phyloP scores from a whole-genome alignment of 2,329 filamentous ascomycete species.

The Ophiostoma sp. region DNA sequence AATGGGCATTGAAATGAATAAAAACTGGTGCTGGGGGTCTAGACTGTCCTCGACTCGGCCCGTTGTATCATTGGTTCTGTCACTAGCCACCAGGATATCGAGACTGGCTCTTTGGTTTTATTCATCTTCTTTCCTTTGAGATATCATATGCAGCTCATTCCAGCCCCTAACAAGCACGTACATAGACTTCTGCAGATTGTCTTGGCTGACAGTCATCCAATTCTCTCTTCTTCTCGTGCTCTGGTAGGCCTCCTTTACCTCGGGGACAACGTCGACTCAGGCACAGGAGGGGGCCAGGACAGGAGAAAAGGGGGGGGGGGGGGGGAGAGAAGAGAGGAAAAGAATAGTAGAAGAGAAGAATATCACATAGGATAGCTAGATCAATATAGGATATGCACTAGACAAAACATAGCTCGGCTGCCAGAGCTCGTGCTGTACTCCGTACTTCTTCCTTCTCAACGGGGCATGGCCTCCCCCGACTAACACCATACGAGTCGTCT shows the following conservation, averaged over 20 bases:
- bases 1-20: background rate
- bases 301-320: background rate
- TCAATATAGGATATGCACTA: background rate
- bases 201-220: too few species aligned
- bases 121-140: too few species aligned
- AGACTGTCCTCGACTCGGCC: too few species aligned
- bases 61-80: too few species aligned
- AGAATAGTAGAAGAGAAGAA: background rate
- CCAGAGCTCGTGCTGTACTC: too few species aligned
- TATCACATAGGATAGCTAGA: background rate
- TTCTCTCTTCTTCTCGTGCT: background rate
- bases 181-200: too few species aligned
- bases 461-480: background rate
- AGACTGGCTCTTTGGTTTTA: too few species aligned
- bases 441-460: background rate
- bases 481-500: conserved; percentile 2
- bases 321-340: background rate
- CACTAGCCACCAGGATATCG: too few species aligned
- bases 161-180: too few species aligned
- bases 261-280: background rate
- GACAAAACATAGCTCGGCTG: background rate
- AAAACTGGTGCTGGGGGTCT: too few species aligned
- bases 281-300: background rate
- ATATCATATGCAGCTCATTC: too few species aligned
- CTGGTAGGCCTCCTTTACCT: background rate